phyloP scores from a whole-genome alignment of 1,139 yeast species.

The Lodderomyces jiufengensis region DNA sequence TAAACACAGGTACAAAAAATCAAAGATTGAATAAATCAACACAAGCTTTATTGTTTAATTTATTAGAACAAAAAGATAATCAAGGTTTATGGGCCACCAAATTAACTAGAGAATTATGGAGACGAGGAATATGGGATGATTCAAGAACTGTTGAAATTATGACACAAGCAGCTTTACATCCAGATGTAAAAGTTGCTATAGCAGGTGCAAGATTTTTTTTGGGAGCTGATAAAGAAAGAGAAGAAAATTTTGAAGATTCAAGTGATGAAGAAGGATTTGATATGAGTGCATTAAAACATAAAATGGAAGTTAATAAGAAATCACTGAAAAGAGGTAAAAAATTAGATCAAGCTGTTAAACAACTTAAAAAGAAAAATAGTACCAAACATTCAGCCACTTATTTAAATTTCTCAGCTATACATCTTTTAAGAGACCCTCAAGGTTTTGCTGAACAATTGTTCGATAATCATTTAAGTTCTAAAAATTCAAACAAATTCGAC shows the following conservation, averaged over 20 bases:
- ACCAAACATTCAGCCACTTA: slow-evolving; percentile 61
- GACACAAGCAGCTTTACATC: slow-evolving; percentile 92
- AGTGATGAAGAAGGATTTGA: slow-evolving; percentile 69
- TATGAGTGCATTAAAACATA: slow-evolving; percentile 68
- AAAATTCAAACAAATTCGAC: slow-evolving; percentile 62
- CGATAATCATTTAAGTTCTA: slow-evolving; percentile 65
- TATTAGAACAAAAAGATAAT: slow-evolving; percentile 72
- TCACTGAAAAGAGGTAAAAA: slow-evolving; percentile 75
- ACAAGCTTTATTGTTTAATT: slow-evolving; percentile 84
- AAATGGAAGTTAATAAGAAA: slow-evolving; percentile 79
- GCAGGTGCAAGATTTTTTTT: slow-evolving; percentile 89
- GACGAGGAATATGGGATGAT: slow-evolving; percentile 98
- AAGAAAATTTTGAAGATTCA: slow-evolving; percentile 70
- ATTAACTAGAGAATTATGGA: slow-evolving; percentile 91
- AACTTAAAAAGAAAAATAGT: slow-evolving; percentile 56
- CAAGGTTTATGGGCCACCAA: slow-evolving; percentile 97
- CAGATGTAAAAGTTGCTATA: slow-evolving; percentile 80
- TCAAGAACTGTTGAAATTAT: slow-evolving; percentile 91
- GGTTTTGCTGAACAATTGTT: slow-evolving; percentile 90
- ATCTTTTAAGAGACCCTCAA: slow-evolving; percentile 91
- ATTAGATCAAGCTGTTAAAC: slow-evolving; percentile 67
- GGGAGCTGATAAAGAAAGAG: slow-evolving; percentile 95
- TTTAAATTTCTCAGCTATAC: slow-evolving; percentile 91
- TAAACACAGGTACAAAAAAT: slow-evolving; percentile 80
- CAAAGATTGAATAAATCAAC: slow-evolving; percentile 85